Percentiles rank a stretch among this genome's conserved stretches.
These are phyloP conservation scores for Cercospora citrullina DNA, from an alignment of 2,329 filamentous ascomycete species.

Conservation along the genomic window DNA sequence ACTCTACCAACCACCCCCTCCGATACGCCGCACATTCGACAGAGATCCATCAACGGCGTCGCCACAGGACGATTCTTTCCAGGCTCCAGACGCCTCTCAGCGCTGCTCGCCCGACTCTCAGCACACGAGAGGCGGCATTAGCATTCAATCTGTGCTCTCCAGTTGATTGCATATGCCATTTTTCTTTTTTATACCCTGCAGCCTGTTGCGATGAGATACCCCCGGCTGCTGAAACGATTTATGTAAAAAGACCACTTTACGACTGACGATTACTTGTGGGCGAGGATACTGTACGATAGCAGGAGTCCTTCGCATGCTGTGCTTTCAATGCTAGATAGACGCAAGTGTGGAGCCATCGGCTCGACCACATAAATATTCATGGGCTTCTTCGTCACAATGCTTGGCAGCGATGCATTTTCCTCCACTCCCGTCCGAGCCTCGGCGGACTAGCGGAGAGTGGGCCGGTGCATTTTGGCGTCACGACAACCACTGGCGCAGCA, in stretches of 20 bases:
- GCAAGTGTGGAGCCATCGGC: not conserved
- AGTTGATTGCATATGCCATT: slow-evolving; percentile 11
- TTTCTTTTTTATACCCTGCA: not conserved
- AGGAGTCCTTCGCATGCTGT: not conserved
- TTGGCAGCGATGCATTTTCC: not conserved
- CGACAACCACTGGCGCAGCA: not conserved
- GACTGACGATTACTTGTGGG: not conserved
- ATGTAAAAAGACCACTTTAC: not conserved
- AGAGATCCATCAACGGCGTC: slow-evolving; percentile 22
- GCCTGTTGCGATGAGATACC: slow-evolving; percentile 3
- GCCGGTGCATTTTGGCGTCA: not conserved
- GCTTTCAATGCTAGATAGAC: not conserved
- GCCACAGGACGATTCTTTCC: slow-evolving; percentile 18
- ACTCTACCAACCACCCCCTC: slow-evolving; percentile 39
- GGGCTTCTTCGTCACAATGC: not conserved
- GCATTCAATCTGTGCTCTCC: slow-evolving; percentile 38
- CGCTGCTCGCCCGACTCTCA: slow-evolving; percentile 32
- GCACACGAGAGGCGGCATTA: slow-evolving; percentile 31
- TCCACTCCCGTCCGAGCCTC: slow-evolving; percentile 2
- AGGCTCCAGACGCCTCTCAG: slow-evolving; percentile 8
- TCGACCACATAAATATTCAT: not conserved
- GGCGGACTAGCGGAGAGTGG: not conserved
- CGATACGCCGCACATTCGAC: slow-evolving; percentile 27
- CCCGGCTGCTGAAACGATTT: slow-evolving; percentile 3
- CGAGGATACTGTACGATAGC: not conserved